Base-by-base conservation (phyloP, 1,284 basidiomycete species). In the Rhizoctonia solani region DNA sequence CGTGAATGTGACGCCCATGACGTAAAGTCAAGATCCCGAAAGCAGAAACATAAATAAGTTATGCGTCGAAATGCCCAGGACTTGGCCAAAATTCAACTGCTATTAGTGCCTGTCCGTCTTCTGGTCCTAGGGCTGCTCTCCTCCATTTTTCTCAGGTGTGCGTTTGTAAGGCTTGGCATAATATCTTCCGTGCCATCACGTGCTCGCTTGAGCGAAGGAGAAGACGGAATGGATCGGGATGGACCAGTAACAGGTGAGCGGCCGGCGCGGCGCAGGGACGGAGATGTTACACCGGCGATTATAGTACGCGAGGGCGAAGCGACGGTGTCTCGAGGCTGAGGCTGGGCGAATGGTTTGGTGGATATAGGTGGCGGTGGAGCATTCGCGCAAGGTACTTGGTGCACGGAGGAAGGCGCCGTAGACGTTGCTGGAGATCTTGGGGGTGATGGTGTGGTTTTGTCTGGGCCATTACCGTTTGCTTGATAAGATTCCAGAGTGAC, bases 341-440 rank as follows among this genome's bases (percentile, higher is more conserved):
- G 50, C 9, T 39, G 32, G 3, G 56, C 46, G 55, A 52, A 56
- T 1, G 61, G 54, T 13, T 34, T 52, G 25, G 44, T 21, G 2
- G 54, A 65, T 8, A 32, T 41, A 6, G 37, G 41, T 29, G 11
- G 21, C 54, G 53, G 54, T 32, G 46, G 29, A n/a, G 52, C 53
- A 30, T 52, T 30, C 16, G 27, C 46, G 34, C 42, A 42, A 11
- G 69, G 67, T 14, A 47, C 47, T 4, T 68, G 34, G 19, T 44
- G 67, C 6, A 46, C 56, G 29, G 50, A 58, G 34, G 47, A 58
- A 25, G 47, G 68, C 19, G 54, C 30, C 29, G 58, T 46, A 19
- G 56, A 67, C 39, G 47, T 50, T n/a, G 69, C 54, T 8, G 66
- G 52, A 13, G 46, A 67, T 54, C 66, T 58, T 39, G 67, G 69